Evolutionary conservation across 192 early-diverging fungal genomes (phyloP).

Genomic region (Mortierella alpina): DNA sequence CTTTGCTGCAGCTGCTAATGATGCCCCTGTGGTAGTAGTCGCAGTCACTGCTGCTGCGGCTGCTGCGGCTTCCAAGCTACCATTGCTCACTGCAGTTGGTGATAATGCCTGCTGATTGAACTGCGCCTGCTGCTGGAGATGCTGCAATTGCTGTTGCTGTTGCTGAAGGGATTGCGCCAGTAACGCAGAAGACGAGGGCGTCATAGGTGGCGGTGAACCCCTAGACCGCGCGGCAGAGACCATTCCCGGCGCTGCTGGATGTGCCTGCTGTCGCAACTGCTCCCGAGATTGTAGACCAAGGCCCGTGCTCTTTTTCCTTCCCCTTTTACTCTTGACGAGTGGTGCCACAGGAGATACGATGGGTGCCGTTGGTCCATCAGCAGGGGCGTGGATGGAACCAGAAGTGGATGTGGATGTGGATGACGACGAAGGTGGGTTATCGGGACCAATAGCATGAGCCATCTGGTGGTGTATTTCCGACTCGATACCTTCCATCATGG

Average conservation of each 20-base stretch:
- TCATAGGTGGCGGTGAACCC: no score
- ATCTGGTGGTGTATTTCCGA: conserved; percentile 21
- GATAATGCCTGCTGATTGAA: background rate
- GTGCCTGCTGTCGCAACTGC: no score
- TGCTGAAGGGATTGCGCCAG: background rate
- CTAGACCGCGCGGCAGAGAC: no score
- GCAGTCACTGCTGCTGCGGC: background rate
- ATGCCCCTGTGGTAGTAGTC: background rate
- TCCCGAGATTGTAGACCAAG: no score
- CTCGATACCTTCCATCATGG: conserved; percentile 11
- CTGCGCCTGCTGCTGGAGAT: background rate
- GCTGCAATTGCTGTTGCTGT: background rate
- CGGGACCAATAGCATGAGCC: conserved; percentile 12
- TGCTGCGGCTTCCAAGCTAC: conserved; percentile 4
- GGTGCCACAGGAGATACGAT: no score
- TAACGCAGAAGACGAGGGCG: no score
- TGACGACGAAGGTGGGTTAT: background rate
- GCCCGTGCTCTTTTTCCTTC: no score
- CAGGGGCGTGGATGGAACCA: no score
- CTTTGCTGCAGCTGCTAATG: conserved; percentile 1
- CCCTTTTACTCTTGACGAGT: no score
- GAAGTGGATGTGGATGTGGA: background rate
- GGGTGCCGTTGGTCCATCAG: no score
- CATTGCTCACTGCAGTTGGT: background rate
- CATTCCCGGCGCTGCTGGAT: no score